Evolutionary conservation across 2,329 filamentous ascomycete genomes (phyloP), one percentile per base, ranked within the genome.

Genomic region (Alternaria conjuncta): DNA sequence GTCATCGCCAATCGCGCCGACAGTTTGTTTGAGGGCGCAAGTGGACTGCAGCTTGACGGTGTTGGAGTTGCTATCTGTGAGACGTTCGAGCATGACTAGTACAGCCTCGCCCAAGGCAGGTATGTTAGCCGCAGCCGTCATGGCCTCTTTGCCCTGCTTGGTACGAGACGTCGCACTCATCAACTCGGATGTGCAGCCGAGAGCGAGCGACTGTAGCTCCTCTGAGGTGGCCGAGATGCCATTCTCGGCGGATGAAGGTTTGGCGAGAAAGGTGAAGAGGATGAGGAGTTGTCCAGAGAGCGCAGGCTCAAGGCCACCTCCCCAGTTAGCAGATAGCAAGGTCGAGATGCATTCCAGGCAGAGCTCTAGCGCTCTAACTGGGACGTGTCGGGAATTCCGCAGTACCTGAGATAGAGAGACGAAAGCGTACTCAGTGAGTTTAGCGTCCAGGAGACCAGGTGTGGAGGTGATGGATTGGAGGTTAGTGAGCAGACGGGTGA

Each of bases 391-490:
- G 69, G 92, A 90, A 66, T 89, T 87, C 62, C 93, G 90, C 72
- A 99, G 90, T 43, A 98, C 88, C 71, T 96, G 91, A 0, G 93
- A 94, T 0, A 99, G 84, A 0, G 96, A 96, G 66, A 97, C 97
- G 83, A 98, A 98, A 74, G 92, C 87, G 84, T 98, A 99, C 82
- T 97, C 94, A 13, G 94, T 93, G 18, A 98, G 83, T 77, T 94
- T 95, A 56, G 90, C 86, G 77, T 97, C 93, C 18, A 98, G 77
- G 1, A 76, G 71, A 66, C 79, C 73, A 36, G 81, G 78, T 8
- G 72, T 73, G 21, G 75, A 71, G 15, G 68, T 63, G 51, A 81
- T 61, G 0, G 69, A 51, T 21, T 70, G 63, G 1, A 89, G 78
- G 15, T 78, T 76, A 8, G 76, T 68, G 11, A 85, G 75, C 6